Evolutionary conservation across 305 asterid species (phyloP).

Genomic region (Fraxinus sp.): DNA sequence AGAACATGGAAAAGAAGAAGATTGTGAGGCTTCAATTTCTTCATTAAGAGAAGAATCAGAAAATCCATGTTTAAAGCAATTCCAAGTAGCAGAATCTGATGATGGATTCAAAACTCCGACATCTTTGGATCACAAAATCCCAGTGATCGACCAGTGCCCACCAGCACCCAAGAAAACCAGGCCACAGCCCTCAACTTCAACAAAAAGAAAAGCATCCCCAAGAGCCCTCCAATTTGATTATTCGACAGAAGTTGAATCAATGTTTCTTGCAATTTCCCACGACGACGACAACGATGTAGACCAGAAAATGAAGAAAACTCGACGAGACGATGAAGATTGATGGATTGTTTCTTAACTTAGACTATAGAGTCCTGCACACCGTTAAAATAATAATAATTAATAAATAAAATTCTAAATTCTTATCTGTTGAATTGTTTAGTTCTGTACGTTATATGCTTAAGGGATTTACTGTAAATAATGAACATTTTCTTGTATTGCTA

Average conservation of each 20-base stretch:
- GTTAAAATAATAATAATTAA: no score
- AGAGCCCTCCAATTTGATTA: conserved; percentile 30
- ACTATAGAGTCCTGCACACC: neutral
- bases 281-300: conserved; percentile 17
- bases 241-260: conserved; percentile 27
- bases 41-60: conserved; percentile 4
- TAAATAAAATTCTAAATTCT: neutral
- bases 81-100: conserved; percentile 28
- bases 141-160: conserved; percentile 39
- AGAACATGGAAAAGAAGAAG: neutral
- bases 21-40: neutral
- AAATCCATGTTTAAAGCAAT: neutral
- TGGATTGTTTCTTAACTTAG: neutral
- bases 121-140: conserved; percentile 45
- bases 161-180: conserved; percentile 48
- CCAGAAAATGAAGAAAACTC: conserved; percentile 32
- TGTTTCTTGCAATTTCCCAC: conserved; percentile 17
- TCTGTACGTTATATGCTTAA: neutral
- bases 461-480: neutral
- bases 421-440: neutral
- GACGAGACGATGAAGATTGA: conserved; percentile 28
- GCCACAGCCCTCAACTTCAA: conserved; percentile 11
- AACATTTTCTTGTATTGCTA: neutral
- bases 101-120: conserved; percentile 58
- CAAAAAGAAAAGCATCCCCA: conserved; percentile 25